Evolutionary conservation across 176 grass and related monocot genomes (phyloP).

Genomic region (Olyra latifolia): DNA sequence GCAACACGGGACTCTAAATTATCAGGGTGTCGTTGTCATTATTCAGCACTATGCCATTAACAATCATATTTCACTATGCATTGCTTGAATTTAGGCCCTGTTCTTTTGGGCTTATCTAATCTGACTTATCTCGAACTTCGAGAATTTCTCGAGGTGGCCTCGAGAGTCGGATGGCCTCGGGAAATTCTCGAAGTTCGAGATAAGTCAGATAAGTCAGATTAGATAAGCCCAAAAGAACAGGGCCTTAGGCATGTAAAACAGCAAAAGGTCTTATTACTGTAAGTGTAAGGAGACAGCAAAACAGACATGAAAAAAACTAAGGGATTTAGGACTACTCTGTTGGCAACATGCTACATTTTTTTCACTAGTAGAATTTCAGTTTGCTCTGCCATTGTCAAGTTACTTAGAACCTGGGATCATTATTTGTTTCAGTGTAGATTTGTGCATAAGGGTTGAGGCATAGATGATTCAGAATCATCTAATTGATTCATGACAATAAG

Average conservation of each 20-base stretch:
- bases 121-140: no score
- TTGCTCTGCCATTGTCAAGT: not conserved
- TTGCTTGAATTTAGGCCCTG: not conserved
- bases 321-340: not conserved
- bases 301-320: not conserved
- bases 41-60: not conserved
- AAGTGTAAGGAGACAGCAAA: not conserved
- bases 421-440: not conserved
- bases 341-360: not conserved
- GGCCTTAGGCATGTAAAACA: not conserved
- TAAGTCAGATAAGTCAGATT: no score
- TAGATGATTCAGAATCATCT: no score
- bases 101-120: no score
- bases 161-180: no score
- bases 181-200: no score
- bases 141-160: no score
- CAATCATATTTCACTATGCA: not conserved
- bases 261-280: not conserved
- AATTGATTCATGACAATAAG: not conserved
- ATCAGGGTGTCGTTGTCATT: not conserved
- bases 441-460: not conserved
- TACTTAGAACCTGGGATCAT: not conserved
- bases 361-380: not conserved
- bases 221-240: no score
- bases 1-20: not conserved